Conservation (phyloP, 2,329 filamentous ascomycete genomes). For the Helotiales sp. region DNA sequence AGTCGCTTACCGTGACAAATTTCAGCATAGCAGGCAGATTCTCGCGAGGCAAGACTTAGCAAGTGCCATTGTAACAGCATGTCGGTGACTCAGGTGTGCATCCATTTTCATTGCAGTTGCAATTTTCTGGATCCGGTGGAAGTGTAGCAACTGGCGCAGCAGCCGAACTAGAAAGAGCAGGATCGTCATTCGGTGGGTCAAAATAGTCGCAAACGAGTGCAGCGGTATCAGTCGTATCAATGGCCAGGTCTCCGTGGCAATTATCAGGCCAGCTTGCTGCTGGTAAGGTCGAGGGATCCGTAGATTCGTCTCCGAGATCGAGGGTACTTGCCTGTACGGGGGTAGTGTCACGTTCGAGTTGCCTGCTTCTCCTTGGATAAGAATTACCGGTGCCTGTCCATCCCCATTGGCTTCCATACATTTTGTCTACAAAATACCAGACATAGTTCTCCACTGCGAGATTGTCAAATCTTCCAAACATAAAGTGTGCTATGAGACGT, state of each 20-base stretch:
- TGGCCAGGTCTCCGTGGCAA: slow-evolving; percentile 7
- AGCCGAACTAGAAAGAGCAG: not conserved
- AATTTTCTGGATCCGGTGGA: slow-evolving; percentile 10
- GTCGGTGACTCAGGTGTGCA: slow-evolving; percentile 14
- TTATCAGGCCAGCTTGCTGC: not conserved
- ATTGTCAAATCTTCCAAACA: not conserved
- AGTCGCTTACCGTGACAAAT: too few species aligned
- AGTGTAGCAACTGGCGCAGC: not conserved
- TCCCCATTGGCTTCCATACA: slow-evolving; percentile 4
- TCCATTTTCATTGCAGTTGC: slow-evolving; percentile 17
- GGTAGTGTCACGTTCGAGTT: not conserved
- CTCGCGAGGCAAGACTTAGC: slow-evolving; percentile 14
- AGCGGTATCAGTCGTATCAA: slow-evolving; percentile 4
- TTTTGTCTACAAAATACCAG: slow-evolving; percentile 11
- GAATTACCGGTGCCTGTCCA: slow-evolving; percentile 4
- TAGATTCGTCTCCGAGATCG: not conserved
- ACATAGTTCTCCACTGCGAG: slow-evolving; percentile 6
- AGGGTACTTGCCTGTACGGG: not conserved
- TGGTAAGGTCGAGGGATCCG: slow-evolving; percentile 1
- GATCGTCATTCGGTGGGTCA: not conserved
- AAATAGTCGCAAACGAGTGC: slow-evolving; percentile 1
- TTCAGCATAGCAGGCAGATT: too few species aligned
- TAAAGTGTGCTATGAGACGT: not conserved
- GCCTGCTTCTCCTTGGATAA: not conserved
- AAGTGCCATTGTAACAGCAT: slow-evolving; percentile 18